phyloP scores from a whole-genome alignment of 176 grass and related monocot species.

The Cocos nucifera region DNA sequence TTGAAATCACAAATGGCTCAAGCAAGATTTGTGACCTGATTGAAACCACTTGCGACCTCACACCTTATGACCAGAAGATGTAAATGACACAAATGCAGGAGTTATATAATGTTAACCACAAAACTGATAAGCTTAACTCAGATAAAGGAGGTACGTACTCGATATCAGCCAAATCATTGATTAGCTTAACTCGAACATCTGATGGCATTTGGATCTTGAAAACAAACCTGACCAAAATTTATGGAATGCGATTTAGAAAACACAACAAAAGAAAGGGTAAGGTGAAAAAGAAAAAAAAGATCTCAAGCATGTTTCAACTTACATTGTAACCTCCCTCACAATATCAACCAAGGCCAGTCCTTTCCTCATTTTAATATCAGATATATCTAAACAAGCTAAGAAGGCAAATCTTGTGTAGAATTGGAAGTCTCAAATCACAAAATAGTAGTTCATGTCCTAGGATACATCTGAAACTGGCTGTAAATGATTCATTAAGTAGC shows the following conservation, averaged over 20 bases:
- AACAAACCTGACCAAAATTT: slow-evolving; percentile 69
- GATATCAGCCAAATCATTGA: slow-evolving; percentile 97
- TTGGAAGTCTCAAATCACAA: not conserved
- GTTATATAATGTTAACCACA: not conserved
- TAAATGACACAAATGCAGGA: not conserved
- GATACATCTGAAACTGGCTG: slow-evolving; percentile 61
- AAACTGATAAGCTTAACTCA: slow-evolving; percentile 7
- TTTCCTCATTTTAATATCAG: slow-evolving; percentile 93
- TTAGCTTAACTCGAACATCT: slow-evolving; percentile 61
- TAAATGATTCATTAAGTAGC: slow-evolving; percentile 90
- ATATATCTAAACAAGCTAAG: slow-evolving; percentile 65
- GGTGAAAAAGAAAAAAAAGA: no score
- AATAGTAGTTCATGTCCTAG: not conserved
- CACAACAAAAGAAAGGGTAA: no score
- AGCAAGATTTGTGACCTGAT: no score
- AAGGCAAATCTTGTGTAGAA: slow-evolving; percentile 14
- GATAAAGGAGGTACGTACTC: slow-evolving; percentile 42
- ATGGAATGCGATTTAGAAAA: not conserved
- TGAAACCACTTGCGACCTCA: no score
- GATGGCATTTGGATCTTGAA: slow-evolving; percentile 98
- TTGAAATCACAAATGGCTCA: no score
- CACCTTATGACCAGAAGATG: no score
- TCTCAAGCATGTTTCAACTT: not conserved
- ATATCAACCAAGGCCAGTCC: slow-evolving; percentile 96
- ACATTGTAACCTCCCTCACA: slow-evolving; percentile 93